These are phyloP conservation scores for Stachybotrys chlorohalonatus DNA, from an alignment of 2,329 filamentous ascomycete genomes.

Conservation along the genomic window DNA sequence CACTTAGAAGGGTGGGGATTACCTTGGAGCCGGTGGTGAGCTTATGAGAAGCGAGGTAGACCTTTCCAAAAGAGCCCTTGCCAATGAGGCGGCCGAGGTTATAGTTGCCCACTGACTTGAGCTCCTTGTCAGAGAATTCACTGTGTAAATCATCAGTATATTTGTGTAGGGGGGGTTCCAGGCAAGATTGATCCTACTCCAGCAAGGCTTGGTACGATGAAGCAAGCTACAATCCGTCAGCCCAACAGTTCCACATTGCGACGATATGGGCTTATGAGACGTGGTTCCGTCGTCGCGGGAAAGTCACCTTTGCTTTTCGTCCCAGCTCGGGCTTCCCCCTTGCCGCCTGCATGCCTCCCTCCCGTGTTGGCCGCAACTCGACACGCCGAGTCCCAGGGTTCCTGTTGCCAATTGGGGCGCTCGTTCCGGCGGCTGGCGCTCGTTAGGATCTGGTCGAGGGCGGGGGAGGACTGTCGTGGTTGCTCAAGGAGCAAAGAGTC, in stretches of 20 bases:
- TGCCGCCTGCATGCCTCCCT: slow-evolving; percentile 41
- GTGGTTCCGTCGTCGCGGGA: not conserved
- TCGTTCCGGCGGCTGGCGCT: not conserved
- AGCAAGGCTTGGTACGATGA: slow-evolving; percentile 94
- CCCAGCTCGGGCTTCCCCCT: slow-evolving; percentile 50
- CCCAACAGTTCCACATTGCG: not conserved
- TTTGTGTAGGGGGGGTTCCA: not conserved
- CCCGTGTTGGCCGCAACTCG: slow-evolving; percentile 11
- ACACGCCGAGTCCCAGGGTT: not conserved
- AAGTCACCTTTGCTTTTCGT: slow-evolving; percentile 51
- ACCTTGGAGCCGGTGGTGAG: slow-evolving; percentile 98
- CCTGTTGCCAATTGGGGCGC: not conserved
- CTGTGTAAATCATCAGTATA: slow-evolving; percentile 34
- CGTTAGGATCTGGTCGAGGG: not conserved
- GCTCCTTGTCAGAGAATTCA: slow-evolving; percentile 87
- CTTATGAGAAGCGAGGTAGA: slow-evolving; percentile 92
- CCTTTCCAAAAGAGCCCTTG: slow-evolving; percentile 97
- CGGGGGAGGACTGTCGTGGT: not conserved
- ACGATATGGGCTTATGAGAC: not conserved
- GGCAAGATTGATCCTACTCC: slow-evolving; percentile 52
- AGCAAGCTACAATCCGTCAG: slow-evolving; percentile 57
- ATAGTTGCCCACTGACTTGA: slow-evolving; percentile 92
- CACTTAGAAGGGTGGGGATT: slow-evolving; percentile 14
- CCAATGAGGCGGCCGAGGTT: slow-evolving; percentile 84
- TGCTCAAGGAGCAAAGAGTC: not conserved